Percentiles rank a stretch among this genome's conserved stretches.
These are phyloP conservation scores for Malus domestica DNA, from an alignment of 306 rosid genomes.

Conservation along the genomic window DNA sequence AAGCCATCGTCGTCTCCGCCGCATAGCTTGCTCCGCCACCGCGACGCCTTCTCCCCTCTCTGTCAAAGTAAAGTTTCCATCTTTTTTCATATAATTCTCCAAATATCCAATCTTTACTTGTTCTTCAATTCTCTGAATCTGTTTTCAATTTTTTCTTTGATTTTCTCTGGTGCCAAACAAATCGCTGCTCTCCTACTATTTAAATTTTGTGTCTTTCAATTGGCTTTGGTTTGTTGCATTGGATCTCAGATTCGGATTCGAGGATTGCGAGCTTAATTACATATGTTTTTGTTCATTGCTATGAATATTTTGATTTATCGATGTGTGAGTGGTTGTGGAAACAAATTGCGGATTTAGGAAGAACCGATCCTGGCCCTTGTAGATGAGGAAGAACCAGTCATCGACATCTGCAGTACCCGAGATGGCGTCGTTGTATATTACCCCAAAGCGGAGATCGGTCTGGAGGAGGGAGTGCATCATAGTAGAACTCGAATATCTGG, in stretches of 20 bases:
- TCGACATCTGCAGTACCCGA: conserved; percentile 67
- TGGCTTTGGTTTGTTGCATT: background rate
- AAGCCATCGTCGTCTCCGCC: too few relatives aligned
- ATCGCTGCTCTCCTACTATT: background rate
- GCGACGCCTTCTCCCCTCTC: too few relatives aligned
- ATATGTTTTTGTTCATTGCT: background rate
- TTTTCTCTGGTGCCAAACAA: background rate
- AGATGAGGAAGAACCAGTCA: too few relatives aligned
- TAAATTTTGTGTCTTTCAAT: background rate
- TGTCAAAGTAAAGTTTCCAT: too few relatives aligned
- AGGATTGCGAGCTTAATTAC: background rate
- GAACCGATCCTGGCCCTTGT: too few relatives aligned
- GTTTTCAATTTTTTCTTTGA: background rate
- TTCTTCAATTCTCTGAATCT: background rate
- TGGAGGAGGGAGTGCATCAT: conserved; percentile 98
- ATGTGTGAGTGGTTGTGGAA: background rate
- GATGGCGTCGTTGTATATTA: conserved; percentile 65
- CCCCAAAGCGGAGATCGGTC: conserved; percentile 93
- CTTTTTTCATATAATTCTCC: background rate
- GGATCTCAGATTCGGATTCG: conserved; percentile 11
- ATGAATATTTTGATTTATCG: background rate
- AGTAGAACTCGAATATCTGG: conserved; percentile 92
- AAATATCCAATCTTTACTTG: background rate
- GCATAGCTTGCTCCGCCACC: too few relatives aligned
- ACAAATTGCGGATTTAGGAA: background rate